Evolutionary conservation across 345 rosid species (phyloP).

Genomic region (Citrus inodora): DNA sequence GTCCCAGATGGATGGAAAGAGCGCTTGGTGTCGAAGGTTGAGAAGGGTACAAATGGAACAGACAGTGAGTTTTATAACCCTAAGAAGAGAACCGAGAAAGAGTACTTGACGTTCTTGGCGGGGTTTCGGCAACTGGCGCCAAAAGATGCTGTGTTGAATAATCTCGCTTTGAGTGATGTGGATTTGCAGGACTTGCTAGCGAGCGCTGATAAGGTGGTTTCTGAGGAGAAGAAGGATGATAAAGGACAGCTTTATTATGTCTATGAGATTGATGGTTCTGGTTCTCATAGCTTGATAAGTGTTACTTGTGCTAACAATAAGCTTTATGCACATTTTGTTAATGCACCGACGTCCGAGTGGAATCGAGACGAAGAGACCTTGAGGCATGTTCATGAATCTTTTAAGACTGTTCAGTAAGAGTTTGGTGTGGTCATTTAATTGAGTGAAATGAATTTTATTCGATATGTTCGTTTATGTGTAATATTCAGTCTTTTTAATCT

Average conservation of each 20-base stretch:
- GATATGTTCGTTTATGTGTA: not conserved
- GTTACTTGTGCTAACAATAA: constrained; percentile 88
- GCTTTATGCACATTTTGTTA: constrained; percentile 88
- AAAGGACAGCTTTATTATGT: constrained; percentile 71
- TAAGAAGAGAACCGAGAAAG: constrained; percentile 74
- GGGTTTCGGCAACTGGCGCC: constrained; percentile 81
- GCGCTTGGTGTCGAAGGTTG: constrained; percentile 81
- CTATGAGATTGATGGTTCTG: constrained; percentile 74
- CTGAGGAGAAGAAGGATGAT: constrained; percentile 63
- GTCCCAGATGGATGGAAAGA: constrained; percentile 96
- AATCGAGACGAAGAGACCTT: constrained; percentile 65
- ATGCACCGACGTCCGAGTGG: constrained; percentile 85
- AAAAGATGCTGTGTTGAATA: constrained; percentile 66
- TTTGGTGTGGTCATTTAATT: not conserved
- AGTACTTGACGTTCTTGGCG: constrained; percentile 78
- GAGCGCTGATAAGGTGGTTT: constrained; percentile 56
- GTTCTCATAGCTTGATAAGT: constrained; percentile 69
- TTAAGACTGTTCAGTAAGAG: constrained; percentile 54
- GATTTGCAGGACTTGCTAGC: constrained; percentile 78
- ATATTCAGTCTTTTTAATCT: not conserved
- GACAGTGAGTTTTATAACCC: constrained; percentile 92
- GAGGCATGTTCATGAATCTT: constrained; percentile 82
- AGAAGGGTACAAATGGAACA: constrained; percentile 91
- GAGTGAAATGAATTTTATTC: not conserved
- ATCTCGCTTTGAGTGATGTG: constrained; percentile 81